Percentiles rank a stretch among this genome's conserved stretches.
Conservation (phyloP, 768 basidiomycete species). For the Suillus plorans region DNA sequence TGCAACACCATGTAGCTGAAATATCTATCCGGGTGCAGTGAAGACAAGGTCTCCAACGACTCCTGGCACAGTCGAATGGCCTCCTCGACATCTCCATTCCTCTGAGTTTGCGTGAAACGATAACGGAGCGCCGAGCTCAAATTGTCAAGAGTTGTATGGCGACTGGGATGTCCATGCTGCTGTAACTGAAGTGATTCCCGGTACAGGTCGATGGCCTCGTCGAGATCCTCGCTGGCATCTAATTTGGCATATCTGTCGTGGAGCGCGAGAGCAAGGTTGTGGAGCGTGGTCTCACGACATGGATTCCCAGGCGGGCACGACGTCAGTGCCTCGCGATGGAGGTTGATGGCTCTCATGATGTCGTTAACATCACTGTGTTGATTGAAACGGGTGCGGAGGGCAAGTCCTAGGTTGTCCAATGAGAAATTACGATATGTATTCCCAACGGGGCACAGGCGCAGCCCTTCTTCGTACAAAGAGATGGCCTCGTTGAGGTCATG, state of each 20-base stretch:
- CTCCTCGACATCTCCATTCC: not conserved
- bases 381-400: not conserved
- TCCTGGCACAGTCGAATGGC: not conserved
- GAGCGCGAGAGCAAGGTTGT: not conserved
- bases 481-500: not conserved
- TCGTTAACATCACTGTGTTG: not conserved
- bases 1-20: not conserved
- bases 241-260: not conserved
- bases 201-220: not conserved
- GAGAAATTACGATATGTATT: not conserved
- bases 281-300: not conserved
- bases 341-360: not conserved
- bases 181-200: not conserved
- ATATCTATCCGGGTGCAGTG: not conserved
- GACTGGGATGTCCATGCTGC: not conserved
- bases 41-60: not conserved
- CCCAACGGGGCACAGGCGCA: not conserved
- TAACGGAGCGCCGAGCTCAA: not conserved
- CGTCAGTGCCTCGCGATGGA: not conserved
- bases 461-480: not conserved
- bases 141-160: not conserved
- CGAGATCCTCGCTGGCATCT: not conserved
- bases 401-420: not conserved
- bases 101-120: not conserved
- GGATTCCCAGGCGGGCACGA: not conserved